Evolutionary conservation across 2,329 filamentous ascomycete species (phyloP), one percentile per base, ranked within the genome.

Genomic region (Scytalidium lignicola): DNA sequence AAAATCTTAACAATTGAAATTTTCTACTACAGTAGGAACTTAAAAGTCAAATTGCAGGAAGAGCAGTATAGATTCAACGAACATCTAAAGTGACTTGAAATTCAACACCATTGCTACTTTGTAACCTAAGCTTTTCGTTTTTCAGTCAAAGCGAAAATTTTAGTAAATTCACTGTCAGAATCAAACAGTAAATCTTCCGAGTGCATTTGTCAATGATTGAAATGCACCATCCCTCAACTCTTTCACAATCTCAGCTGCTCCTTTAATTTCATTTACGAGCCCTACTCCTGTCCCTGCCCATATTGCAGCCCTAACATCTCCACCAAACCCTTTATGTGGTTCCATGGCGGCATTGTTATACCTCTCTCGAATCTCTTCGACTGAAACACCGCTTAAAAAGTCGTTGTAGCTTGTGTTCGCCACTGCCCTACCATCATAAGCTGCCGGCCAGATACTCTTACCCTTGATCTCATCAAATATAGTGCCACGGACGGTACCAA

Each of bases 341-440:
- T 65, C 69, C 56, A 69, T 62, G 58, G 74, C 57, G 37, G 77
- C 78, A 13, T 44, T 41, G 6, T 29, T 23, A 61, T 75, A 73
- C 28, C 67, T 51, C 37, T 58, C 58, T 47, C 51, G 55, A 50
- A 71, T 72, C 54, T 69, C 65, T 19, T 65, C 61, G 22, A 65
- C 62, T 13, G 55, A 48, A 52, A 69, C 55, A 19, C 69, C 69
- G 22, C 55, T 56, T 19, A 65, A 48, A 20, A 62, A 57, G 51
- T 76, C 73, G 19, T 59, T 47, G 48, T 66, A 79, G 45, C 72
- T 82, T 54, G 67, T 62, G 55, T 83, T 83, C 6, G 76, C 62
- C 3, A 84, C 65, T 0, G 74, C 76, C 8, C 82, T 66, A 1
- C 73, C 80, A 59, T 78, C 74, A 58, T 81, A 82, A 17, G 65